Evolutionary conservation across 208 protist species (phyloP).

Genomic region (Wallacemonas sp.): DNA sequence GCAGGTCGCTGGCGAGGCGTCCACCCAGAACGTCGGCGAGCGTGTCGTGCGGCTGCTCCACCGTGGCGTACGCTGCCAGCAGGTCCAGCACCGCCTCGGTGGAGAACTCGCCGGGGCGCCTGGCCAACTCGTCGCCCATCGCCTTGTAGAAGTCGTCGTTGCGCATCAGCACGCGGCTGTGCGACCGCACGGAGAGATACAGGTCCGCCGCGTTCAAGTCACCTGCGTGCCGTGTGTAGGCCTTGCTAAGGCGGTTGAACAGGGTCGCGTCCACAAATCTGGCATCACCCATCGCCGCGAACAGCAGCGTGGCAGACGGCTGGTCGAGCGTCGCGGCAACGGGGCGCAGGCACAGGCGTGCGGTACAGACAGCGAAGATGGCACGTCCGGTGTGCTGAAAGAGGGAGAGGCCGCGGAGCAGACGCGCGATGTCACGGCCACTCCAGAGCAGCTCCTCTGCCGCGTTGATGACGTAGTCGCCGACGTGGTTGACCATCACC

Average conservation of each 20-base stretch:
- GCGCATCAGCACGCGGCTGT: conserved; percentile 71
- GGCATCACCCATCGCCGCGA: conserved; percentile 69
- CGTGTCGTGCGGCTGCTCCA: conserved; percentile 41
- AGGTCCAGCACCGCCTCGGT: conserved; percentile 54
- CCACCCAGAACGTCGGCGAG: conserved; percentile 32
- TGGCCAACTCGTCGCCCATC: conserved; percentile 39
- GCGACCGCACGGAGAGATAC: conserved; percentile 50
- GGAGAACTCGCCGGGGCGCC: conserved; percentile 41
- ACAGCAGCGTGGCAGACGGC: conserved; percentile 36
- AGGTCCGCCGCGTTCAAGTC: conserved; percentile 60
- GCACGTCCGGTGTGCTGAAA: conserved; percentile 77
- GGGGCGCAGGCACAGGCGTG: conserved; percentile 40
- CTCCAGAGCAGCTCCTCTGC: conserved; percentile 60
- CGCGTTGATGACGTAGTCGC: conserved; percentile 78
- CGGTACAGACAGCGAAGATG: conserved; percentile 71
- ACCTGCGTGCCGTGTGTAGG: conserved; percentile 33
- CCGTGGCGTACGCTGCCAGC: conserved; percentile 52
- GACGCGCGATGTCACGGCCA: conserved; percentile 49
- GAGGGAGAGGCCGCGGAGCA: conserved; percentile 77
- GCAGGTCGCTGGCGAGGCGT: conserved; percentile 26
- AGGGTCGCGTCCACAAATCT: conserved; percentile 78
- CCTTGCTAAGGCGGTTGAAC: conserved; percentile 46
- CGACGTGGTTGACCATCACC: conserved; percentile 54
- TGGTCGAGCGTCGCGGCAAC: conserved; percentile 54
- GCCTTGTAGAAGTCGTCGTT: conserved; percentile 60